phyloP scores from a whole-genome alignment of 805 yeast genomes.

The Wickerhamomyces bovis region DNA sequence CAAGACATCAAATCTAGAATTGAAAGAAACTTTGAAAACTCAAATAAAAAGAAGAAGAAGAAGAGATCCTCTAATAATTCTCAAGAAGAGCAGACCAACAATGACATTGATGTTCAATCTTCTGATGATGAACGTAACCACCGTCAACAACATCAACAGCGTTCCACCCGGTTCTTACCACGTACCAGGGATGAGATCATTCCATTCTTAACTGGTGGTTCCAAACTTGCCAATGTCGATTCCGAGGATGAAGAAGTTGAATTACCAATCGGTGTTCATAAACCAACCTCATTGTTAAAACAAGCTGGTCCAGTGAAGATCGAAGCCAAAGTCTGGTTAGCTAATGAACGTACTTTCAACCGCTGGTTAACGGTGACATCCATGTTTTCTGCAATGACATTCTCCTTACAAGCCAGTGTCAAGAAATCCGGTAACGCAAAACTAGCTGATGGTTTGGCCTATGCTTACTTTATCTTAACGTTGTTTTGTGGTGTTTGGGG shows the following conservation, averaged over 20 bases:
- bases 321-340: conserved; percentile 97
- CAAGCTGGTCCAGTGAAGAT: conserved; percentile 90
- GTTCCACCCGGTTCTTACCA: conserved; percentile 23
- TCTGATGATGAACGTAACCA: conserved; percentile 32
- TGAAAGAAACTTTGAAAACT: conserved; percentile 24
- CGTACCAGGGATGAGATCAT: conserved; percentile 27
- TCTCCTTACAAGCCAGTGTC: conserved; percentile 75
- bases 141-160: conserved; percentile 1
- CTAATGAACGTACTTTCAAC: conserved; percentile 95
- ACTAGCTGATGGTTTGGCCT: conserved; percentile 67
- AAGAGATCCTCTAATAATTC: background rate
- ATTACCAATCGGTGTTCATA: conserved; percentile 83
- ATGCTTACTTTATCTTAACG: conserved; percentile 73
- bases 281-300: conserved; percentile 73
- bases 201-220: conserved; percentile 34
- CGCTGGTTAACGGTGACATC: conserved; percentile 92
- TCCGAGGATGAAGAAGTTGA: conserved; percentile 84
- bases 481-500: conserved; percentile 88
- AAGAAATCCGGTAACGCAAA: conserved; percentile 55
- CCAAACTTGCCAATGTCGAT: conserved; percentile 51
- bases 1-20: conserved; percentile 33
- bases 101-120: conserved; percentile 42
- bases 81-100: background rate
- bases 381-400: conserved; percentile 76
- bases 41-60: background rate